Base-by-base conservation (phyloP, 768 basidiomycete species). In the Agrocybe praecox region DNA sequence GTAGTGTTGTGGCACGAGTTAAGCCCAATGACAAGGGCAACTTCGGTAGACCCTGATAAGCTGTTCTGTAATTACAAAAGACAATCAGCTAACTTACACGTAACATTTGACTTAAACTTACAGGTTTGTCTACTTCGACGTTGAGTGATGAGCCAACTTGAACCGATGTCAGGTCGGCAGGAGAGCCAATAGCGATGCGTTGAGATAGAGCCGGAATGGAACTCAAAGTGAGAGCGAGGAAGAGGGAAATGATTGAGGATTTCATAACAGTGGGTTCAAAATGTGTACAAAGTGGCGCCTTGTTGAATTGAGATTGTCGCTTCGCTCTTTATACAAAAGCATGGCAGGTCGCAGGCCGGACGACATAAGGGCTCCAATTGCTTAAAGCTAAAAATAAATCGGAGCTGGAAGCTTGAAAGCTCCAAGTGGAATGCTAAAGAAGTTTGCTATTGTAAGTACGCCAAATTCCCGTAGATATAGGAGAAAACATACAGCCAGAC, bases 51-150 rank as follows among this genome's bases (percentile, higher is more conserved):
- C 11, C 69, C 69, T 1, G 76, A 69, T 19, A 79, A 62, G 8
- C 69, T 49, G 50, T 76, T 64, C 78, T 81, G 49, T 29, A 17
- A 36, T 24, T 8, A 0, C n/a, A 17, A 43, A 62, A 14, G 26
- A 42, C 15, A 11, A 19, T 24, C 6, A 47, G 2, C 10, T 43
- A 15, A 11, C n/a, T 40, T 14, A 15, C n/a, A 40, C 36, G n/a
- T 40, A 29, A 6, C 11, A 40, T 44, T 23, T 11, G 9, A 22
- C 11, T 24, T 22, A 34, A 2, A 70, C 80, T 18, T 64, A 84
- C 83, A 4, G 80, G 80, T 51, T 74, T 72, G 54, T 79, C 78
- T 7, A 85, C 63, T 58, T 81, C 76, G 2, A 84, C 77, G 3
- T 65, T 74, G 29, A 85, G 40, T 11, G 63, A 61, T 7, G 58